Percentiles rank a stretch among this genome's conserved stretches.
Evolutionary conservation across 208 protist species (phyloP).

Genomic region (Trypanosoma congolense): DNA sequence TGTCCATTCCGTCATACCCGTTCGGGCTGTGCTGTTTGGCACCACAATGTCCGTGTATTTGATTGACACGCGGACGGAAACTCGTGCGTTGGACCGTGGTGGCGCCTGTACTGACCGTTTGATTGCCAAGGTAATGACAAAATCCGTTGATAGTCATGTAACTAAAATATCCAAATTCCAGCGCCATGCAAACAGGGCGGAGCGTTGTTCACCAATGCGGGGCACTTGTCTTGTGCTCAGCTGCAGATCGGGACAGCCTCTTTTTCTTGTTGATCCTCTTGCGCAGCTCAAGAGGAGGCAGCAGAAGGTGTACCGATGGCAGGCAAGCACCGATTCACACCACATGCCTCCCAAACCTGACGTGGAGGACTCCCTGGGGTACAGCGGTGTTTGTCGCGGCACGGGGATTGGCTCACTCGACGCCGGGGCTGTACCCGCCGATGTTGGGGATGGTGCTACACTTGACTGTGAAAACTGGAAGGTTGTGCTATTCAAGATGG

Average conservation of each 20-base stretch:
- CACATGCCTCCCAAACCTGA: not conserved
- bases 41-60: conserved; percentile 64
- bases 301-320: conserved; percentile 4
- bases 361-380: not conserved
- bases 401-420: not conserved
- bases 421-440: not conserved
- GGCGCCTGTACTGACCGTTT: conserved; percentile 46
- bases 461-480: conserved; percentile 24
- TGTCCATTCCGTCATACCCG: conserved; percentile 43
- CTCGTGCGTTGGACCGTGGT: not conserved
- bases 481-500: conserved; percentile 71
- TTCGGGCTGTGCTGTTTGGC: conserved; percentile 61
- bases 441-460: not conserved
- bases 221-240: conserved; percentile 61
- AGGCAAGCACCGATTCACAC: conserved; percentile 5
- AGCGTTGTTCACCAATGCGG: conserved; percentile 53
- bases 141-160: conserved; percentile 31
- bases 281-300: conserved; percentile 22
- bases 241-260: conserved; percentile 33
- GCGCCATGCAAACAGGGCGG: conserved; percentile 51
- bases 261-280: conserved; percentile 60
- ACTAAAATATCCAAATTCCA: conserved; percentile 76
- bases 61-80: conserved; percentile 35
- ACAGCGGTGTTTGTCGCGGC: too few relatives aligned
- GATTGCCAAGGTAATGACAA: conserved; percentile 64